Evolutionary conservation across 306 rosid species (phyloP), one percentile per base, ranked within the genome.

Genomic region (Citrullus colocynthis): DNA sequence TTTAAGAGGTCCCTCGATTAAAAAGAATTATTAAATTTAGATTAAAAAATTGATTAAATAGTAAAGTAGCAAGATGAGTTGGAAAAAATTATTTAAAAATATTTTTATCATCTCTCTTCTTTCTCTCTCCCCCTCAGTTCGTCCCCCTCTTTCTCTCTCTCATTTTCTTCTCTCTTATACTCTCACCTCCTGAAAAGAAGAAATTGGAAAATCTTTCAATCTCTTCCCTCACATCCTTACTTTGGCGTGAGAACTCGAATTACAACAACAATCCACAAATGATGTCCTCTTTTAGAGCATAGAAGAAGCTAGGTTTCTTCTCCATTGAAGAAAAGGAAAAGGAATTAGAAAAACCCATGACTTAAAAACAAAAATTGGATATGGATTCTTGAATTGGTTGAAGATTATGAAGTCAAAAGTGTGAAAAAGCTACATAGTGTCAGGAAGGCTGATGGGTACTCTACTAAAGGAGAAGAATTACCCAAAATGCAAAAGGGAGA

Each of bases 281-380:
- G 7, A 95, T 96, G 48, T 95, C 97, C 14, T 92, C 93, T 81
- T 91, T 95, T 11, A 95, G 84, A 37, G 93, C 86, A 0, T 97
- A 87, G 97, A 95, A 92, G 86, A 95, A 95, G 17, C 97, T 88
- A 39, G 88, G 97, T 78, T 91, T 95, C 90, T 86, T 91, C 86
- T 92, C 99, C 99, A 90, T 92, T 12, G 21, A 18, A 24, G 39
- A 62, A 52, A 18, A 57, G 65, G 20, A 34, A 6, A 75, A 21
- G 13, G 51, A 58, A 58, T 60, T 6, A 21, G 36, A 75, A 76
- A 39, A 76, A 39, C 79, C 44, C 73, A 60, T 59, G 21, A 42
- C 49, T 62, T 13, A 32, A 78, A 54, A 34, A 7, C 13, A 18
- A 16, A 55, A 39, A 37, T 17, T 66, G 7, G 75, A 20, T 18